These are phyloP conservation scores for Dipteronia sinensis DNA, from an alignment of 345 rosid genomes.

Conservation along the genomic window DNA sequence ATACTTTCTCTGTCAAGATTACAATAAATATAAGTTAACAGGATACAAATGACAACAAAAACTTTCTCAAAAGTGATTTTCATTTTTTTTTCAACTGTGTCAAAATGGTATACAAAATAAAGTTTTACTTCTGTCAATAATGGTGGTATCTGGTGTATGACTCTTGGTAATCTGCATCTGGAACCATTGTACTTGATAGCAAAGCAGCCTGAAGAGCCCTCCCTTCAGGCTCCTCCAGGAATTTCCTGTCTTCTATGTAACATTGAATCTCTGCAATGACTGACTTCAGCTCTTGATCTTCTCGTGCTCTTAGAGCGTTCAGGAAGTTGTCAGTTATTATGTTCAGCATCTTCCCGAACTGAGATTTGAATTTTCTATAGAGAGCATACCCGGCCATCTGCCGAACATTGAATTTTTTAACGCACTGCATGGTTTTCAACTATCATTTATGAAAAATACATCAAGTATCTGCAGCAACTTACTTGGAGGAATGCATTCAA, in stretches of 20 bases:
- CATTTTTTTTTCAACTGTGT: background rate
- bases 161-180: slow-evolving; percentile 33
- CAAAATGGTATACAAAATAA: background rate
- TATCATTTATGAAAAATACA: background rate
- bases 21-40: background rate
- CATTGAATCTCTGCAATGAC: slow-evolving; percentile 49
- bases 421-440: background rate
- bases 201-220: slow-evolving; percentile 42
- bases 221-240: slow-evolving; percentile 70
- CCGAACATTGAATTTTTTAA: background rate
- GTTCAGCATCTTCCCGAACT: slow-evolving; percentile 65
- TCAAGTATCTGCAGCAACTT: slow-evolving; percentile 25
- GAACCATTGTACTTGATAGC: slow-evolving; percentile 48
- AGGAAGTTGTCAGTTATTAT: slow-evolving; percentile 59
- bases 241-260: slow-evolving; percentile 62
- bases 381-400: slow-evolving; percentile 87
- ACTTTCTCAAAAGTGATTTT: background rate
- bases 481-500: slow-evolving; percentile 73
- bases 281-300: slow-evolving; percentile 46
- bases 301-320: slow-evolving; percentile 45
- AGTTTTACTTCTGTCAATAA: slow-evolving; percentile 2
- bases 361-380: slow-evolving; percentile 57
- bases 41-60: background rate
- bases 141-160: slow-evolving; percentile 12
- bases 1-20: background rate